These are phyloP conservation scores for Primulina huaijiensis DNA, from an alignment of 257 asterid genomes.

Conservation along the genomic window DNA sequence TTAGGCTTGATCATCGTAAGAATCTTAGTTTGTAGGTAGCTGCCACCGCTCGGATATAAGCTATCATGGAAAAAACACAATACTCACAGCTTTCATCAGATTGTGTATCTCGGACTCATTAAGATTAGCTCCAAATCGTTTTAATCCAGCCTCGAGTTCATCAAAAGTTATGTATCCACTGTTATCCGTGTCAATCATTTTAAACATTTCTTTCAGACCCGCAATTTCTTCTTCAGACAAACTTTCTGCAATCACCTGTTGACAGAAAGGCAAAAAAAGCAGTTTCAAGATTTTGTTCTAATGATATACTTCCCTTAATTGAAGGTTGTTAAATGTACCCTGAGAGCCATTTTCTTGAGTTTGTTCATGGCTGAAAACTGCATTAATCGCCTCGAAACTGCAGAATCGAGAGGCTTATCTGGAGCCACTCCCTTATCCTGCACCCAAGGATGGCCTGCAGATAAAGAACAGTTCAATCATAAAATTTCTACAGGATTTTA, in stretches of 20 bases:
- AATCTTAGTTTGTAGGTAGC: no score
- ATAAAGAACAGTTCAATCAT: neutral
- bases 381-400: constrained; percentile 25
- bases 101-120: constrained; percentile 29
- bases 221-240: constrained; percentile 39
- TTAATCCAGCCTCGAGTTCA: constrained; percentile 33
- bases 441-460: constrained; percentile 28
- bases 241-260: constrained; percentile 36
- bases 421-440: constrained; percentile 28
- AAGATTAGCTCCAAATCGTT: constrained; percentile 32
- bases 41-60: no score
- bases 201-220: constrained; percentile 36
- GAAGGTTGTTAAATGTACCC: constrained; percentile 4
- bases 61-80: neutral
- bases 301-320: neutral
- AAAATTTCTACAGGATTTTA: no score
- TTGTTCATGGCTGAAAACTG: constrained; percentile 30
- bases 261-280: neutral
- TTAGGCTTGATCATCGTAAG: neutral
- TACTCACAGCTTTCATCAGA: constrained; percentile 32
- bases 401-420: constrained; percentile 30
- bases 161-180: constrained; percentile 33
- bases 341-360: constrained; percentile 32
- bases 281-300: neutral
- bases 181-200: constrained; percentile 32